These are phyloP conservation scores for Candida sp. DNA, from an alignment of 1,139 yeast species.

Conservation along the genomic window DNA sequence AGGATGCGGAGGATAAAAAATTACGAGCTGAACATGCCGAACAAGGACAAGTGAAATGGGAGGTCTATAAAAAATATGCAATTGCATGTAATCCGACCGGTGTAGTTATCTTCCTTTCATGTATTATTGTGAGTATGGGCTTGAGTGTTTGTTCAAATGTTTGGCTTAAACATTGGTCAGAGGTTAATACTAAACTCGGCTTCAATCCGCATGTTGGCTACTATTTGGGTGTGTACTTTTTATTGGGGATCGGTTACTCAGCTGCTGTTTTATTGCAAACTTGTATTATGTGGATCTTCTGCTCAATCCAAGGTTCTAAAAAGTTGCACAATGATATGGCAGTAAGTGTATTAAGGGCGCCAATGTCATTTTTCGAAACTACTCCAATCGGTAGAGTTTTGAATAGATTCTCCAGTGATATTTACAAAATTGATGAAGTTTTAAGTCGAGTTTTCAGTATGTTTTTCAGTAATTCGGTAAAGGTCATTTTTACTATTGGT, in stretches of 20 bases:
- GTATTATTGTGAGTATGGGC: slow-evolving; percentile 54
- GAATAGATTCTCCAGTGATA: slow-evolving; percentile 92
- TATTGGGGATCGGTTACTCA: slow-evolving; percentile 64
- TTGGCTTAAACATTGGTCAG: slow-evolving; percentile 99
- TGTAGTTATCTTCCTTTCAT: slow-evolving; percentile 53
- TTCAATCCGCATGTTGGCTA: slow-evolving; percentile 65
- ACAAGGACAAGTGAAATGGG: slow-evolving; percentile 94
- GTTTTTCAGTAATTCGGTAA: slow-evolving; percentile 70
- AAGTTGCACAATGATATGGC: slow-evolving; percentile 81
- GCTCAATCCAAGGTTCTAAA: slow-evolving; percentile 82
- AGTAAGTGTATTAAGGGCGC: slow-evolving; percentile 77
- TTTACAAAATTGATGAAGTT: slow-evolving; percentile 87
- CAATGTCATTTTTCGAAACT: slow-evolving; percentile 96
- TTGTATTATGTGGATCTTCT: slow-evolving; percentile 73
- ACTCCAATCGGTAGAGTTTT: slow-evolving; percentile 95
- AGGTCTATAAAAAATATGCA: slow-evolving; percentile 79
- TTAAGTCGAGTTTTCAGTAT: slow-evolving; percentile 81
- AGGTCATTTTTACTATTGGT: slow-evolving; percentile 76
- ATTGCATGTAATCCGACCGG: slow-evolving; percentile 79
- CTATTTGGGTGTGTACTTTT: slow-evolving; percentile 75
- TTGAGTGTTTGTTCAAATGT: slow-evolving; percentile 58
- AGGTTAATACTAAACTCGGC: slow-evolving; percentile 68
- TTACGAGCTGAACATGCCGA: slow-evolving; percentile 74
- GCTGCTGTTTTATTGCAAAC: slow-evolving; percentile 66
- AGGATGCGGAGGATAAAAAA: slow-evolving; percentile 41